Conservation (phyloP, 805 yeast genomes). For the Lipomyces lipofer region DNA sequence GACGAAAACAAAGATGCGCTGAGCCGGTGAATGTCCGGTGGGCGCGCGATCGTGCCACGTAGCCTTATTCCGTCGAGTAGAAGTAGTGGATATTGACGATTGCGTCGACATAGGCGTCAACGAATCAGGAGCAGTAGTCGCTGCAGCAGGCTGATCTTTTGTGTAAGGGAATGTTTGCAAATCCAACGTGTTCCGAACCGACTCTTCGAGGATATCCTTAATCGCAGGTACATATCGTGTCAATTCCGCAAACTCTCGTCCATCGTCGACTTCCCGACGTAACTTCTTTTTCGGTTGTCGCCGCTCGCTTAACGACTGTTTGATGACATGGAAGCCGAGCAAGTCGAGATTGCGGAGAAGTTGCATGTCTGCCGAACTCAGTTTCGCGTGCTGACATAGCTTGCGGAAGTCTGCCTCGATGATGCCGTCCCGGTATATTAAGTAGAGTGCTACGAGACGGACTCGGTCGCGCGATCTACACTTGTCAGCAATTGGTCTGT, state of each 20-base stretch:
- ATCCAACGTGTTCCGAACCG: constrained; percentile 52
- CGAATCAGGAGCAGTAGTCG: not conserved
- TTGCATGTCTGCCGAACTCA: constrained; percentile 48
- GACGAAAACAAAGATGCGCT: constrained; percentile 73
- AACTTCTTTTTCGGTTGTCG: constrained; percentile 43
- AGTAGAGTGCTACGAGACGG: constrained; percentile 72
- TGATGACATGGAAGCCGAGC: constrained; percentile 59
- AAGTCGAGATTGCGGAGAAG: constrained; percentile 58
- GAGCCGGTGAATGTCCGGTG: constrained; percentile 43
- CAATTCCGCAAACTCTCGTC: constrained; percentile 38
- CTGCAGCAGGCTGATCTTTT: constrained; percentile 64
- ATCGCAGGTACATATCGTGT: constrained; percentile 72
- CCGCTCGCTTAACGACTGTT: constrained; percentile 42
- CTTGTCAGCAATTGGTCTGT: no score
- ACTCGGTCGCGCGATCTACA: constrained; percentile 58
- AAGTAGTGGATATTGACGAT: constrained; percentile 1
- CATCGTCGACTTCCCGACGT: constrained; percentile 24
- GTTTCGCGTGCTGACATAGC: constrained; percentile 56
- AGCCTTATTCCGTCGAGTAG: constrained; percentile 23
- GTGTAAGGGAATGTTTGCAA: constrained; percentile 68
- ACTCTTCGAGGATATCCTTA: constrained; percentile 56
- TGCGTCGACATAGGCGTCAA: not conserved
- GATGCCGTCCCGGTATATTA: constrained; percentile 79
- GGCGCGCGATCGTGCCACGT: constrained; percentile 24
- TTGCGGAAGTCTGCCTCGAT: constrained; percentile 71